phyloP scores from a whole-genome alignment of 2,329 filamentous ascomycete genomes.

The Ascocoryne sarcoides region DNA sequence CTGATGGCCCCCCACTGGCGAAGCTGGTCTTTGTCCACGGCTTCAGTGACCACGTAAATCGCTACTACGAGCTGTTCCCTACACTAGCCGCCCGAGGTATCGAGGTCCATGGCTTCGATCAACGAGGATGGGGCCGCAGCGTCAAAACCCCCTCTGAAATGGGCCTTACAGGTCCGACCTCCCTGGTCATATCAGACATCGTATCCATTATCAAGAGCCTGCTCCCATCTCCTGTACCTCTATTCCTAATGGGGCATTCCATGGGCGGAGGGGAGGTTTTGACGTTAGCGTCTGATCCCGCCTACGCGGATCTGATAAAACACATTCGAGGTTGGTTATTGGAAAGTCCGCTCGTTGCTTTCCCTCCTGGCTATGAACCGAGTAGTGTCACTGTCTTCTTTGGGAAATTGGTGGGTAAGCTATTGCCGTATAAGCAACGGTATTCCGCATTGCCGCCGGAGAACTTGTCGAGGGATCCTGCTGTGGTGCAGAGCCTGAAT shows the following conservation, averaged over 20 bases:
- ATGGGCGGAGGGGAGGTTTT: conserved; percentile 82
- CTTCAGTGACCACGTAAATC: conserved; percentile 77
- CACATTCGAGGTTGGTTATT: conserved; percentile 65
- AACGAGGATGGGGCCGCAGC: conserved; percentile 79
- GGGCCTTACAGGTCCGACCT: conserved; percentile 67
- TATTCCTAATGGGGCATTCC: conserved; percentile 84
- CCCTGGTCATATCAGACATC: conserved; percentile 67
- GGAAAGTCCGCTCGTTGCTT: conserved; percentile 70
- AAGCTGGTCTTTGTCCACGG: conserved; percentile 80
- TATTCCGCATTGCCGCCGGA: conserved; percentile 54
- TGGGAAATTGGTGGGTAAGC: conserved; percentile 57
- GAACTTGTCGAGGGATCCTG: conserved; percentile 59
- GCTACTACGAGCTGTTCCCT: conserved; percentile 68
- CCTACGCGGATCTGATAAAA: conserved; percentile 45
- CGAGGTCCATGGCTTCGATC: conserved; percentile 70
- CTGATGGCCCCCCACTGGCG: conserved; percentile 40
- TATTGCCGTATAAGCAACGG: conserved; percentile 62
- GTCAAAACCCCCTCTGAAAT: conserved; percentile 51
- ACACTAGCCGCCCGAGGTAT: conserved; percentile 63
- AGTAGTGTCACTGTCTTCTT: conserved; percentile 51
- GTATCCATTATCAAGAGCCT: conserved; percentile 62
- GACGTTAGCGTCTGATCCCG: conserved; percentile 43
- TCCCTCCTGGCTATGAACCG: conserved; percentile 58
- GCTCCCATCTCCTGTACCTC: conserved; percentile 44
- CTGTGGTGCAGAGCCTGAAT: conserved; percentile 48